Evolutionary conservation across 805 yeast genomes (phyloP), one percentile per base, ranked within the genome.

Genomic region (Metschnikowia sp.): DNA sequence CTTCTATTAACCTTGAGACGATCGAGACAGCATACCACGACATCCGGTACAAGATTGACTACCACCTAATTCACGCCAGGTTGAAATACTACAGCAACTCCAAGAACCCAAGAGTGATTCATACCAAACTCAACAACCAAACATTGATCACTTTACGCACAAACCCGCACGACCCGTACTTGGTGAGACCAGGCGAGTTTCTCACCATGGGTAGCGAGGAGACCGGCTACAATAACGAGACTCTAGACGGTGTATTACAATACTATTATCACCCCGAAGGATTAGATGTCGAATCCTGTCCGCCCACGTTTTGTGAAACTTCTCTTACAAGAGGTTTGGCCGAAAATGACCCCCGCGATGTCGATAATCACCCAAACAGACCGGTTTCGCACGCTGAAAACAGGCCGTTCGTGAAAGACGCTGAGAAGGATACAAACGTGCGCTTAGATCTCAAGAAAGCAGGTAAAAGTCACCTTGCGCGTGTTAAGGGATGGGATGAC

Each of bases 111-210:
- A 55, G 72, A 15, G 68, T 75, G 6, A 66, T 74, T 26, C 72
- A 70, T 11, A 54, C 67, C 5, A 66, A 62, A 48, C 62, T 68
- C 44, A 55, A 61, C 15, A 58, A 69, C 47, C 65, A 62, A 44
- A 63, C 58, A 11, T 59, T 75, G 29, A 42, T 69, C 32, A 63
- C 78, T 4, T 65, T 75, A 52, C 57, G 81, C 46, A 64, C 73
- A 0, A 57, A 56, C 39, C 70, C 72, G 11, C 56, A 59, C 18
- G 72, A 66, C 41, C 59, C 57, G 48, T 71, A 69, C 50, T 35
- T 54, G 15, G 53, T 64, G 11, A 55, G 53, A 26, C 62, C 63
- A 8, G 75, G 72, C 3, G 69, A 66, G 51, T 69, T 65, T 42
- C 57, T 70, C 42, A 58, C 59, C 11, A 42, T 62, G 40, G 59